Percentiles rank a stretch among this genome's conserved stretches.
Evolutionary conservation across 106 monocot genomes (phyloP).

Genomic region (Phalaenopsis equestris): DNA sequence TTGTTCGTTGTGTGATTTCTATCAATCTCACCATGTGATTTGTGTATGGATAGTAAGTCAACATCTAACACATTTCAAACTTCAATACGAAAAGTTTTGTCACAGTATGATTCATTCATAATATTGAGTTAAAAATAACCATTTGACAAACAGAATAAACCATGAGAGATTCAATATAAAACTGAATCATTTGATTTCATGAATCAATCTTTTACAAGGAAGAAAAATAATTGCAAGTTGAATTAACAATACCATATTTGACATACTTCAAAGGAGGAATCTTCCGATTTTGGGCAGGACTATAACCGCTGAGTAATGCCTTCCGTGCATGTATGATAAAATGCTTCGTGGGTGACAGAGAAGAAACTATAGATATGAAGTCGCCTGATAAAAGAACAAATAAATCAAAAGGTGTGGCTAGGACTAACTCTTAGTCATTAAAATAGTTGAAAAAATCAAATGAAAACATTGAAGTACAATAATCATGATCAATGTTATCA

Average conservation of each 20-base stretch:
- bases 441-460: background rate
- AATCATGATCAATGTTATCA: background rate
- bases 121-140: background rate
- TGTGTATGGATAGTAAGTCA: too few species aligned
- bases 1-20: too few species aligned
- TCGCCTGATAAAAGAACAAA: conserved; percentile 40
- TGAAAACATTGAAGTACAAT: background rate
- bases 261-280: conserved; percentile 95
- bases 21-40: too few species aligned
- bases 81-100: too few species aligned
- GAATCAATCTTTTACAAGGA: background rate
- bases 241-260: background rate
- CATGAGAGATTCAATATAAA: background rate
- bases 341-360: conserved; percentile 77
- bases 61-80: too few species aligned
- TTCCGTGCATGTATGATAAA: conserved; percentile 97
- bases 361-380: conserved; percentile 65
- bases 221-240: background rate
- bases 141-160: background rate
- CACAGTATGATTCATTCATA: too few species aligned
- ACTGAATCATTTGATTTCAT: conserved; percentile 2
- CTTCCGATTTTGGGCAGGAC: conserved; percentile 79
- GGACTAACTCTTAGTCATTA: background rate
- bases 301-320: conserved; percentile 87
- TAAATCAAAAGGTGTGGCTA: background rate